Evolutionary conservation across 495 filamentous ascomycete genomes (phyloP), one percentile per base, ranked within the genome.

Genomic region (Xylaria castorea): DNA sequence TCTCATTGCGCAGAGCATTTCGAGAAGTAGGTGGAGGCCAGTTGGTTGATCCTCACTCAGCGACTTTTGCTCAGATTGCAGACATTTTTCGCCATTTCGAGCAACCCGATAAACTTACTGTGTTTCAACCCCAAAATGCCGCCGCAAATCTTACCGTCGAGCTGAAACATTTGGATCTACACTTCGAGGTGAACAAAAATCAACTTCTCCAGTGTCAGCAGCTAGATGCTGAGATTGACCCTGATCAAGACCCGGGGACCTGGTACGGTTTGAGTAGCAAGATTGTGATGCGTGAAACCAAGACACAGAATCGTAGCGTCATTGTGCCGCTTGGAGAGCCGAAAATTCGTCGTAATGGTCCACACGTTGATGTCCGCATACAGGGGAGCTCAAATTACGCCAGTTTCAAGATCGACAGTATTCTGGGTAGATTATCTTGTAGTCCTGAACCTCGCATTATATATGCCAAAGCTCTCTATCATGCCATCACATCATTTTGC

Each of bases 401-500:
- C 1, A 81, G 75, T 18, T 89, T 82, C 68, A 76, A 62, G 42
- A 82, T 92, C 53, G 85, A 92, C 69, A 62, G 76, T 16, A 79
- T 81, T 18, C 76, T 91, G 0, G 83, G 85, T 1, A 75, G 84
- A 20, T 75, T 91, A 66, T 75, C 79, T 66, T 77, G 86, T 79
- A 73, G 84, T 74, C 78, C 85, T 72, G 73, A 89, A 77, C 79
- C 76, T 79, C 40, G 75, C 68, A 57, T 89, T 68, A 73, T 88
- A 74, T 83, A 85, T 1, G 83, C 81, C 34, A 88, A 90, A 63
- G 85, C 84, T 32, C 84, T 88, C 46, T 81, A 88, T 30, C 89
- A 92, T 71, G 90, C 90, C 0, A 40, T 87, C 0, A 92, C 91
- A 0, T 89, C 89, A 0, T 89, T 84, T 61, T 81, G 83, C 27